Evolutionary conservation across 306 rosid genomes (phyloP).

Genomic region (Medicago arabica): DNA sequence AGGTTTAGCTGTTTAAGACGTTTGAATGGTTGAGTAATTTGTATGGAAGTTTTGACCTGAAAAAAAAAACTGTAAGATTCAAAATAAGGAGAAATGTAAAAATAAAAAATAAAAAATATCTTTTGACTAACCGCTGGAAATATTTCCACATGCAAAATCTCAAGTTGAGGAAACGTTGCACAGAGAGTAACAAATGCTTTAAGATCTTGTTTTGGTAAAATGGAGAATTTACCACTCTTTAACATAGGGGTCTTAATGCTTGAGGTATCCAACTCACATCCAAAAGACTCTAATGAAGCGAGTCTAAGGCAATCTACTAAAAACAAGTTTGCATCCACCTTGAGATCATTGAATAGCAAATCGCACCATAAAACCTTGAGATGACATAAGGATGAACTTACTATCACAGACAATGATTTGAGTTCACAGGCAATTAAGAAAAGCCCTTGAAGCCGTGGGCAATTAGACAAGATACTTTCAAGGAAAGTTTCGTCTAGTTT

Average conservation of each 20-base stretch:
- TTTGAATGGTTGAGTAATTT: background rate
- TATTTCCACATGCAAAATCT: background rate
- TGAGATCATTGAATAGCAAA: too few relatives aligned
- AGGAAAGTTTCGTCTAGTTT: background rate
- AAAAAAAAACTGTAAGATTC: background rate
- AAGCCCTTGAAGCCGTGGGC: too few relatives aligned
- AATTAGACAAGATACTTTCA: background rate
- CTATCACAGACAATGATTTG: too few relatives aligned
- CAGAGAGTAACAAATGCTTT: background rate
- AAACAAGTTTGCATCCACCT: too few relatives aligned
- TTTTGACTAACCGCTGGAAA: background rate
- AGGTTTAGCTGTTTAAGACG: background rate
- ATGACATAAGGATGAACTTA: too few relatives aligned
- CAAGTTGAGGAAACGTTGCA: constrained; percentile 7
- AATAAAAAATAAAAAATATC: background rate
- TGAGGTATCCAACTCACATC: background rate
- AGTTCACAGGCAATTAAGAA: too few relatives aligned
- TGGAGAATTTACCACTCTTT: background rate
- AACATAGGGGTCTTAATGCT: background rate
- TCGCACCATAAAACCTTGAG: background rate
- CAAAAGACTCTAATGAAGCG: background rate
- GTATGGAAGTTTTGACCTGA: background rate
- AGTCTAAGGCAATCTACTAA: background rate
- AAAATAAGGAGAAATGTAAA: background rate
- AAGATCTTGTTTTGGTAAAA: background rate